These are phyloP conservation scores for Aegilops bicornis DNA, from an alignment of 176 grass and related monocot genomes.

Conservation along the genomic window DNA sequence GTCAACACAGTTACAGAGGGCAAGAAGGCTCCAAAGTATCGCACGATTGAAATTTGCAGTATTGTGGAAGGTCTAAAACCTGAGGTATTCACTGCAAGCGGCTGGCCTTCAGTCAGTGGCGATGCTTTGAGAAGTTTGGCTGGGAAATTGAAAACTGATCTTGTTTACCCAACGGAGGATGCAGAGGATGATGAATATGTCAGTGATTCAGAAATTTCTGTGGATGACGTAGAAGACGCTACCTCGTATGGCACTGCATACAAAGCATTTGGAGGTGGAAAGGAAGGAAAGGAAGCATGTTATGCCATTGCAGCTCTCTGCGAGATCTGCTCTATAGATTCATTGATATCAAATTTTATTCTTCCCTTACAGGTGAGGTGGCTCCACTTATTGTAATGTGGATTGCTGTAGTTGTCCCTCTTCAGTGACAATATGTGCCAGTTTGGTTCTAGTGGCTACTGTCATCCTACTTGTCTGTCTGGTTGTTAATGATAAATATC, in stretches of 20 bases:
- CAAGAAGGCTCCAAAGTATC: constrained; percentile 71
- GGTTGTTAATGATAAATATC: constrained; percentile 21
- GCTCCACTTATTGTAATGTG: background rate
- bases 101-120: constrained; percentile 81
- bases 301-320: constrained; percentile 86
- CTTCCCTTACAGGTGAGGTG: constrained; percentile 84
- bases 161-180: constrained; percentile 44
- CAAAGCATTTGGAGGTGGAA: constrained; percentile 82
- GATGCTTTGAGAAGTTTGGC: constrained; percentile 71
- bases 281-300: constrained; percentile 82
- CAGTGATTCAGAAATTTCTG: constrained; percentile 40
- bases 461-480: background rate
- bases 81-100: constrained; percentile 66
- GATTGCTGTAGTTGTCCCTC: background rate
- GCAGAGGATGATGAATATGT: constrained; percentile 33
- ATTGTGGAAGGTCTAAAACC: constrained; percentile 66
- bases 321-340: constrained; percentile 87
- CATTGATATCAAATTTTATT: constrained; percentile 92
- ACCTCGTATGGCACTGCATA: constrained; percentile 79
- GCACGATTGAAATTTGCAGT: constrained; percentile 55
- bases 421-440: background rate
- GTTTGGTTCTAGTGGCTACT: constrained; percentile 24
- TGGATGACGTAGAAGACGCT: constrained; percentile 28
- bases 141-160: constrained; percentile 65
- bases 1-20: constrained; percentile 34